Evolutionary conservation across 306 rosid genomes (phyloP).

Genomic region (Cicer pinnatifidum): DNA sequence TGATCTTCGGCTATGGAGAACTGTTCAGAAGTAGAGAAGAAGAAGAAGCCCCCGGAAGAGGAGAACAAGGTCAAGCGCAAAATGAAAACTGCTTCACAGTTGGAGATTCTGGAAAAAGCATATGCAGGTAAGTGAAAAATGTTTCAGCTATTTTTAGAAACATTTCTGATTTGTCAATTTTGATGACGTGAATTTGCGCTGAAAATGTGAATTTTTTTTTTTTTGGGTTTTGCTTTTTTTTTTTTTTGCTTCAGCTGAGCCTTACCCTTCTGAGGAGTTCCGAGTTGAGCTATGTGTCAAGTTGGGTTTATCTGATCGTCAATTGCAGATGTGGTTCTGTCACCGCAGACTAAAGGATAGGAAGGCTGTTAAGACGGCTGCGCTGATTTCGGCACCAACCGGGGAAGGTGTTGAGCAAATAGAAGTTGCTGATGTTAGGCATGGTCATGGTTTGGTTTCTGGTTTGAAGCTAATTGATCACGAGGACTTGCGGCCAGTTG

Average conservation of each 20-base stretch:
- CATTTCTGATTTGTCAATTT: background rate
- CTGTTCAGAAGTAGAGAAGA: slow-evolving; percentile 64
- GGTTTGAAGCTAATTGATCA: slow-evolving; percentile 44
- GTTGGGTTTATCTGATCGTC: slow-evolving; percentile 76
- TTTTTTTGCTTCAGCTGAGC: slow-evolving; percentile 52
- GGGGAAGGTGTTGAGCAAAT: slow-evolving; percentile 49
- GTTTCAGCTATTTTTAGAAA: slow-evolving; percentile 9
- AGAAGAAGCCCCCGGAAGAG: slow-evolving; percentile 49
- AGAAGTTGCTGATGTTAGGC: slow-evolving; percentile 44
- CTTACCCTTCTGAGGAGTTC: slow-evolving; percentile 65
- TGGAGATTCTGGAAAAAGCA: slow-evolving; percentile 69
- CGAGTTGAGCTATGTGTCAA: slow-evolving; percentile 64
- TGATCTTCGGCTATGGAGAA: slow-evolving; percentile 59
- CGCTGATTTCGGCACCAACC: slow-evolving; percentile 4
- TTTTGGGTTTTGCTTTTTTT: slow-evolving; percentile 15
- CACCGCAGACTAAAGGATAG: slow-evolving; percentile 76
- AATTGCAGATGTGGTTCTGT: slow-evolving; percentile 89
- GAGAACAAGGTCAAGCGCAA: slow-evolving; percentile 73
- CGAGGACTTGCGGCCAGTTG: slow-evolving; percentile 47
- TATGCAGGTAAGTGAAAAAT: slow-evolving; percentile 56
- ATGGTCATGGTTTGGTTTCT: slow-evolving; percentile 45
- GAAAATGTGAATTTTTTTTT: slow-evolving; percentile 38
- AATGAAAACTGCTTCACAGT: slow-evolving; percentile 74
- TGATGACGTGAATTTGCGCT: slow-evolving; percentile 24
- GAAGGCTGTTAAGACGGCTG: slow-evolving; percentile 42